Evolutionary conservation across 768 basidiomycete genomes (phyloP).

Genomic region (Hortiboletus campestris): DNA sequence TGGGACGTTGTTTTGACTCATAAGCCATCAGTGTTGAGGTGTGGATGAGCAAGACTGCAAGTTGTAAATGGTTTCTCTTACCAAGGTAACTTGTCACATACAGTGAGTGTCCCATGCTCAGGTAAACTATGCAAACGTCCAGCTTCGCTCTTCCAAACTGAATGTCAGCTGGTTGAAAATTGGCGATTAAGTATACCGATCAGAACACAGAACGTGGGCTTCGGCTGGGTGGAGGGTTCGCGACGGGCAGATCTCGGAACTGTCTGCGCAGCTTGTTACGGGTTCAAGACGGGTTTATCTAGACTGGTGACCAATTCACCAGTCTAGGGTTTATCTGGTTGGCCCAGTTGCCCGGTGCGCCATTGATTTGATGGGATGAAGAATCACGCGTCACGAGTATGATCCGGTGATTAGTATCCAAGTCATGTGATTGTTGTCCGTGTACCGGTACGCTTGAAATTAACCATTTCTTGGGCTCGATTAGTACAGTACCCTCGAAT

Average conservation of each 20-base stretch:
- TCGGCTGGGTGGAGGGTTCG: neutral
- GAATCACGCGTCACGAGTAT: neutral
- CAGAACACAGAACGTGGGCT: neutral
- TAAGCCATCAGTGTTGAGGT: neutral
- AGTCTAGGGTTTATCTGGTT: neutral
- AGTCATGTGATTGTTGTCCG: conserved; percentile 26
- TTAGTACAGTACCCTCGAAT: neutral
- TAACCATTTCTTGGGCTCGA: neutral
- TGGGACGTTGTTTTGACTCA: neutral
- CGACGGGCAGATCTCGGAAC: neutral
- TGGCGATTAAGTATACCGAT: neutral
- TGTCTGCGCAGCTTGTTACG: neutral
- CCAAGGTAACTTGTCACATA: too few relatives aligned
- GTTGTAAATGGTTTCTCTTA: neutral
- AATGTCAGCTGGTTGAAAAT: neutral
- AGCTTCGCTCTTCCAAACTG: neutral
- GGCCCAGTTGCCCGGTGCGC: neutral
- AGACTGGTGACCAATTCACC: too few relatives aligned
- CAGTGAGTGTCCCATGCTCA: neutral
- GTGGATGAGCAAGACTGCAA: neutral
- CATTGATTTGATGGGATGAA: neutral
- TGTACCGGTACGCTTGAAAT: neutral
- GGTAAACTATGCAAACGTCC: neutral
- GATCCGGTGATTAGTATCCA: neutral
- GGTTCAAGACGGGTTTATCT: neutral